These are phyloP conservation scores for Rhododendron ovatum DNA, from an alignment of 148 eudicot genomes.

Conservation along the genomic window DNA sequence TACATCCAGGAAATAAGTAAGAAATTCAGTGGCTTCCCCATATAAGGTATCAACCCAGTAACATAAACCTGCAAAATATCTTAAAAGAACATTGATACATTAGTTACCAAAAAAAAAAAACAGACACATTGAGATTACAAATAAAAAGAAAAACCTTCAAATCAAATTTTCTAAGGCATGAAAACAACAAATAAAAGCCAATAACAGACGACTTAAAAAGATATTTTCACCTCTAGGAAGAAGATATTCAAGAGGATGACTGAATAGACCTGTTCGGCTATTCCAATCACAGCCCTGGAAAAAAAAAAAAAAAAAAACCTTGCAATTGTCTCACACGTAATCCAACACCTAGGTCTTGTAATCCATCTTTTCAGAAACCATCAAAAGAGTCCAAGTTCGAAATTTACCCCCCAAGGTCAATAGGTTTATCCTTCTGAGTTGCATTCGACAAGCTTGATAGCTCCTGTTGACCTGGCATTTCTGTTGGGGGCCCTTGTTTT, in stretches of 20 bases:
- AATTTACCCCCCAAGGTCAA: constrained; percentile 71
- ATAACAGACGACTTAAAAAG: background rate
- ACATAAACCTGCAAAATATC: constrained; percentile 59
- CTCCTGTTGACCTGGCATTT: constrained; percentile 28
- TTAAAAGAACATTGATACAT: background rate
- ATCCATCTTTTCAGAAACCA: background rate
- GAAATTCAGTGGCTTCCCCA: constrained; percentile 74
- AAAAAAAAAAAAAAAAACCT: background rate
- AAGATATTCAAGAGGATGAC: constrained; percentile 70
- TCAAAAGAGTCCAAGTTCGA: background rate
- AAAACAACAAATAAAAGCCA: background rate
- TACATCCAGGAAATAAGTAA: constrained; percentile 95
- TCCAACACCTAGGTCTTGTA: background rate
- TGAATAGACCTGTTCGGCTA: constrained; percentile 93
- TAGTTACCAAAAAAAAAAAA: background rate
- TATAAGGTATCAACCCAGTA: constrained; percentile 69
- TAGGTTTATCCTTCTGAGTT: constrained; percentile 38
- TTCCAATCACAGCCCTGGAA: constrained; percentile 78
- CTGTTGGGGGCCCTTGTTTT: constrained; percentile 27
- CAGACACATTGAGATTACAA: background rate
- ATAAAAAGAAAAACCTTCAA: background rate
- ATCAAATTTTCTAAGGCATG: background rate
- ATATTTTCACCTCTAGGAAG: constrained; percentile 66
- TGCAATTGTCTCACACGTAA: background rate
- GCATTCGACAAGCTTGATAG: constrained; percentile 28